Conservation (phyloP, 73 alveolate genomes). For the Tetrahymena borealis region DNA sequence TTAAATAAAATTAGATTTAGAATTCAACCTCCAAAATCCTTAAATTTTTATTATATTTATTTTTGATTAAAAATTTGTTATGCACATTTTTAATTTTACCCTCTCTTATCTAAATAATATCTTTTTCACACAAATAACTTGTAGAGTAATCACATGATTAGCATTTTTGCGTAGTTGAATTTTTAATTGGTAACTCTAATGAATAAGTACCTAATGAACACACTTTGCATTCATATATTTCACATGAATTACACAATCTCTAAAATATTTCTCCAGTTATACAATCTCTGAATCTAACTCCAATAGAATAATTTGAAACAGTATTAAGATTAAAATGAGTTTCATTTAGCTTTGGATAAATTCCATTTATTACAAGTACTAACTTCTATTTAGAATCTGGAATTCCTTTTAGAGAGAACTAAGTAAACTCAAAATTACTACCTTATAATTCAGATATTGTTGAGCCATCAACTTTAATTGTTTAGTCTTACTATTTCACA, state of each 20-base stretch:
- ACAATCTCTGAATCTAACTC: background rate
- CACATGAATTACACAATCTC: background rate
- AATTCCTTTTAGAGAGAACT: background rate
- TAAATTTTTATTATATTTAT: background rate
- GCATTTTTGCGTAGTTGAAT: background rate
- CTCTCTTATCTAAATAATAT: background rate
- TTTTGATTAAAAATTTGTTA: background rate
- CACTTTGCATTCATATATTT: background rate
- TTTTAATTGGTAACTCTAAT: background rate
- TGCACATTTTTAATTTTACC: too few species aligned
- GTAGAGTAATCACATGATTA: background rate
- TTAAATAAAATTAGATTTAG: background rate
- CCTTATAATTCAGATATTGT: background rate
- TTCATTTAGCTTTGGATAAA: background rate
- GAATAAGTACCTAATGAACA: background rate
- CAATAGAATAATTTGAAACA: background rate
- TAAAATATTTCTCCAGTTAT: background rate
- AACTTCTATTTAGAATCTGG: background rate
- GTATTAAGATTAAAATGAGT: background rate
- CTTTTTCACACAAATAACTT: background rate
- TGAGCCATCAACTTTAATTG: background rate
- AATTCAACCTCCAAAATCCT: background rate
- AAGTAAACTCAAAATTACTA: background rate
- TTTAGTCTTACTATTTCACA: background rate
- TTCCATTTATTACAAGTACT: background rate